Base-by-base conservation (phyloP, 352 stramenopile species). In the Pythium chondricola region DNA sequence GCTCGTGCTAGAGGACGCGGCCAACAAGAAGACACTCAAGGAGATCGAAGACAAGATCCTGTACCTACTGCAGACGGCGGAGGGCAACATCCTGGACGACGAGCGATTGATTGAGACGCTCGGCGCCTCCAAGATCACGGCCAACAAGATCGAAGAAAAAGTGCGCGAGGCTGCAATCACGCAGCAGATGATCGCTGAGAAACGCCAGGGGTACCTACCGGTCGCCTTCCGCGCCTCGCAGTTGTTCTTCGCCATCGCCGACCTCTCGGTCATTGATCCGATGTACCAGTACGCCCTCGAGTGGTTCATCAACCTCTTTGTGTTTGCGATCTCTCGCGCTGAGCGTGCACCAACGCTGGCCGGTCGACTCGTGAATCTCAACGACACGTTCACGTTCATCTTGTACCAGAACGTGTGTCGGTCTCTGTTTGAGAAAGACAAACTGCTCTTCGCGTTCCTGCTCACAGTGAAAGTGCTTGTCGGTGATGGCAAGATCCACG, bases 1-100 rank as follows among this genome's bases (percentile, higher is more conserved):
- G 41, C 69, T 97, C n/a, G 87, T 98, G 29, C 66, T 98, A 0
- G 90, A 97, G 52, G 89, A 97, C 47, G 93, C 94, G 1, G 86
- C 88, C 20, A 97, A 97, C 62, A 96, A 97, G 65, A 91, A 94
- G 42, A 91, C 82, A 29, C 68, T 98, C 17, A 97, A 98, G 52
- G 92, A 98, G 63, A 97, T 97, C 37, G 94, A 98, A 66, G 94
- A 98, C 59, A 95, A 97, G 65, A 98, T 98, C 40, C 49, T 98
- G 29, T 83, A 95, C 52, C 50, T 98, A 36, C 61, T 98, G 0
- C 85, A 96, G 48, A 95, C 83, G 13, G 85, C 92, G 1, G 79
- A 97, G 44, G 94, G 94, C 13, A 98, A 97, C 62, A 98, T 98
- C 47, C 58, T 98, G 4, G 94, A 98, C 44, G 93, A 98, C 65